Conservation (phyloP, 495 filamentous ascomycete genomes). For the Articulospora tetracladia region DNA sequence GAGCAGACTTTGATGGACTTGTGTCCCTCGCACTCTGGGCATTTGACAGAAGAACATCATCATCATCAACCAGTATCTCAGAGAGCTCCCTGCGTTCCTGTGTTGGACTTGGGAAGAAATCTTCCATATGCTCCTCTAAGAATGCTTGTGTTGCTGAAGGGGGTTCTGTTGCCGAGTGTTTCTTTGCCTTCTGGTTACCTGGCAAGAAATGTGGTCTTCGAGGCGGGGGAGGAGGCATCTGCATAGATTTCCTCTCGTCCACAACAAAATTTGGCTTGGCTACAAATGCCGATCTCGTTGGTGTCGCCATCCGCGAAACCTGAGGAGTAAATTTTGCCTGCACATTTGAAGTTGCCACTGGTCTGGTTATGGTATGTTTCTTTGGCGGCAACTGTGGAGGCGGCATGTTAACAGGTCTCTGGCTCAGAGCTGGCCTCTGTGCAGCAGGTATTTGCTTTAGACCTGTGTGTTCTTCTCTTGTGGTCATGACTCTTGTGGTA, state of each 20-base stretch:
- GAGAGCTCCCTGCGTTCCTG: slow-evolving; percentile 41
- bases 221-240: background rate
- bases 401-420: slow-evolving; percentile 14
- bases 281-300: background rate
- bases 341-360: slow-evolving; percentile 3
- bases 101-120: slow-evolving; percentile 43
- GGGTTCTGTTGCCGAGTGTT: slow-evolving; percentile 2
- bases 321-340: background rate
- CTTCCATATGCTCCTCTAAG: slow-evolving; percentile 39
- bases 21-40: slow-evolving; percentile 22
- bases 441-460: background rate
- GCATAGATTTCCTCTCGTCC: background rate
- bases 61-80: slow-evolving; percentile 29
- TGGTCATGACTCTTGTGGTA: background rate
- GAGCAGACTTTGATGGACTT: background rate
- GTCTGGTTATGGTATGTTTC: background rate
- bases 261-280: background rate
- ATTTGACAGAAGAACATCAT: slow-evolving; percentile 19
- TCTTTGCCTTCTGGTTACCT: background rate
- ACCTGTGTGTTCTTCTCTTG: background rate
- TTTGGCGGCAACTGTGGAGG: slow-evolving; percentile 6
- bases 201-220: background rate
- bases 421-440: background rate
- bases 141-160: slow-evolving; percentile 42
- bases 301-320: background rate